These are phyloP conservation scores for Lipomyces orientalis DNA, from an alignment of 805 yeast species.

Conservation along the genomic window DNA sequence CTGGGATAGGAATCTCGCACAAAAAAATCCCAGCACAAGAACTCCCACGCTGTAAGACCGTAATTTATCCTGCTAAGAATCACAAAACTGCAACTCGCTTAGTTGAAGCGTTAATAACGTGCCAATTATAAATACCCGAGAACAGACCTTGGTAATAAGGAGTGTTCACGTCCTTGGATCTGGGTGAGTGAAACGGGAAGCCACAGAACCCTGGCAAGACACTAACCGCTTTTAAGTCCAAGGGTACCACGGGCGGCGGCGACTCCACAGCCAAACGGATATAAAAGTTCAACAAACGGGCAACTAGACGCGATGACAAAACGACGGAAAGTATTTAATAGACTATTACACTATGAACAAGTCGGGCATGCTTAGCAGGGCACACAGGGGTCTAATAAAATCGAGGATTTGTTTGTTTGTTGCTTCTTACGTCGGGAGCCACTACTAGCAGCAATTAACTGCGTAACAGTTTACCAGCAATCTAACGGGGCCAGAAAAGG, in stretches of 20 bases:
- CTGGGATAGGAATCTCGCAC: background rate
- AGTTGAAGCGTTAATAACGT: background rate
- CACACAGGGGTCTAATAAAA: background rate
- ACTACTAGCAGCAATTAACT: background rate
- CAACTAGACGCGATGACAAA: background rate
- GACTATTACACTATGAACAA: background rate
- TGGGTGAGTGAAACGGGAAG: background rate
- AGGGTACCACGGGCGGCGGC: background rate
- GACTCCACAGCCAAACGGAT: too few species aligned
- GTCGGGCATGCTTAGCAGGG: background rate
- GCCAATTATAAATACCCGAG: background rate
- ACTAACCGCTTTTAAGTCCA: background rate
- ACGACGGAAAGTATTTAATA: background rate
- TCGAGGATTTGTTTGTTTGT: conserved; percentile 5
- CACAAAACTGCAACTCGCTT: background rate
- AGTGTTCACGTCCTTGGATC: background rate
- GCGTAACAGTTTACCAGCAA: background rate
- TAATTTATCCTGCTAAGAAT: background rate
- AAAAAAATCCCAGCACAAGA: background rate
- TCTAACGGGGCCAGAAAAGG: background rate
- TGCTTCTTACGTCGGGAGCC: conserved; percentile 3
- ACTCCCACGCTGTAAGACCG: background rate
- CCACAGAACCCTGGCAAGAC: background rate
- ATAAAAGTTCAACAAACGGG: background rate
- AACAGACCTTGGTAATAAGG: background rate